Evolutionary conservation across 768 basidiomycete species (phyloP), one percentile per base, ranked within the genome.

Genomic region (Kwoniella dendrophila): DNA sequence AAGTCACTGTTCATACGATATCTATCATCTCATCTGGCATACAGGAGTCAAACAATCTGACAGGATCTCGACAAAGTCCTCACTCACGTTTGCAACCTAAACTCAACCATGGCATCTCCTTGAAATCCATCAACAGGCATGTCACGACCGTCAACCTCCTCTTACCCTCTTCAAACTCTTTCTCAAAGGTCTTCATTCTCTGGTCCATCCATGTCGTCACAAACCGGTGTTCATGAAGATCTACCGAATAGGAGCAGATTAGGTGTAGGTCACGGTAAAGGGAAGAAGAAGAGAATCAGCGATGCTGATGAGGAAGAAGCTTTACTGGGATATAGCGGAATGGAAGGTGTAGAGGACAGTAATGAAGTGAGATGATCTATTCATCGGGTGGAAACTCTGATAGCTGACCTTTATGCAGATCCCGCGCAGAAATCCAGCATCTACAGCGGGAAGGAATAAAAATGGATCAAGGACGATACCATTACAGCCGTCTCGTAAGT

Each of bases 271-370:
- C 26, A 57, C 24, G 63, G 63, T 10, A 55, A 67, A 38, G 64
- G 68, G 14, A 75, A 75, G 64, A 69, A 75, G 66, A 69, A 73
- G 60, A 26, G 74, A 22, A 34, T 75, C 33, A 73, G 69, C 48
- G 74, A 75, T 67, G 60, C 36, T 24, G 66, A 66, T 40, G 64
- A 63, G n/a, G 70, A 75, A 40, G 68, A 59, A 26, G 68, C 67
- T 6, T 47, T 75, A 32, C 43, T 75, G 56, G 45, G 40, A 4
- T 45, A 41, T 32, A 41, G 50, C 27, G 58, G 32, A 18, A 11
- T 30, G 18, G 62, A 61, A 1, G 43, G 16, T 14, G 32, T 43
- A 34, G 34, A 48, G 10, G 50, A 56, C 50, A 27, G 30, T 40
- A 54, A 50, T 49, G 38, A 27, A 33, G 58, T 62, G 48, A 52